A percentile compares a stretch with the other conserved stretches of the same genome.
Evolutionary conservation across 352 stramenopile genomes (phyloP).

Genomic region (Phytophthora citrophthora): DNA sequence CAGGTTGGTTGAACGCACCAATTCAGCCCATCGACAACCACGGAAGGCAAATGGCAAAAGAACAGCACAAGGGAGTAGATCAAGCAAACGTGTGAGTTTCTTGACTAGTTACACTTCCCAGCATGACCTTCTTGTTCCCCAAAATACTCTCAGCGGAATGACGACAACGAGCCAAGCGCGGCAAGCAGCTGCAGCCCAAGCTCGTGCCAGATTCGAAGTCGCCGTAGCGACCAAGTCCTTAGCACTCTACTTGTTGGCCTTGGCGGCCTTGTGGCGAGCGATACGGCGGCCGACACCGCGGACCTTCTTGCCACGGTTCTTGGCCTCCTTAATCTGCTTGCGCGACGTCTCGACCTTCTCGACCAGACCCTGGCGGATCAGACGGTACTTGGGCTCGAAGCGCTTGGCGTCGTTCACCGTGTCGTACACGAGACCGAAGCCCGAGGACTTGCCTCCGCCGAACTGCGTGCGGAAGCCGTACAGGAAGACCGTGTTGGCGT

Average conservation of each 20-base stretch:
- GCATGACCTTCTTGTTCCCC: slow-evolving; percentile 57
- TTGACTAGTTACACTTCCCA: slow-evolving; percentile 65
- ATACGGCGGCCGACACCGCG: slow-evolving; percentile 97
- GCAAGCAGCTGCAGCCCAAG: slow-evolving; percentile 18
- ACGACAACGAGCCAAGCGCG: slow-evolving; percentile 38
- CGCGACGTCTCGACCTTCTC: slow-evolving; percentile 97
- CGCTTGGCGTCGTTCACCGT: slow-evolving; percentile 97
- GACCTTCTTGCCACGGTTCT: slow-evolving; percentile 99
- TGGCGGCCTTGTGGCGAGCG: slow-evolving; percentile 99
- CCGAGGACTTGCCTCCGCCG: slow-evolving; percentile 97
- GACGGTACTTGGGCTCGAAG: slow-evolving; percentile 98
- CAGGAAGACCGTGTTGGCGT: slow-evolving; percentile 95
- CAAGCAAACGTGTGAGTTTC: slow-evolving; percentile 58
- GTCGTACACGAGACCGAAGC: slow-evolving; percentile 99
- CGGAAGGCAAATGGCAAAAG: not conserved
- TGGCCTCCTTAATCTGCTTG: slow-evolving; percentile 99
- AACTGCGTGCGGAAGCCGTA: slow-evolving; percentile 99
- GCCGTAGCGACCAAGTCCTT: slow-evolving; percentile 37
- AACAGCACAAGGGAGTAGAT: slow-evolving; percentile 18
- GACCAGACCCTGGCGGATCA: slow-evolving; percentile 91
- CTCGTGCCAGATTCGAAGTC: slow-evolving; percentile 33
- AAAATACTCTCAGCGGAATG: slow-evolving; percentile 52
- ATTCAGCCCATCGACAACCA: not conserved
- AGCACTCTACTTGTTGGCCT: slow-evolving; percentile 93
- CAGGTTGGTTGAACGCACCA: slow-evolving; percentile 2